Base-by-base conservation (phyloP, 768 basidiomycete species). In the Hemileccinum impolitum region DNA sequence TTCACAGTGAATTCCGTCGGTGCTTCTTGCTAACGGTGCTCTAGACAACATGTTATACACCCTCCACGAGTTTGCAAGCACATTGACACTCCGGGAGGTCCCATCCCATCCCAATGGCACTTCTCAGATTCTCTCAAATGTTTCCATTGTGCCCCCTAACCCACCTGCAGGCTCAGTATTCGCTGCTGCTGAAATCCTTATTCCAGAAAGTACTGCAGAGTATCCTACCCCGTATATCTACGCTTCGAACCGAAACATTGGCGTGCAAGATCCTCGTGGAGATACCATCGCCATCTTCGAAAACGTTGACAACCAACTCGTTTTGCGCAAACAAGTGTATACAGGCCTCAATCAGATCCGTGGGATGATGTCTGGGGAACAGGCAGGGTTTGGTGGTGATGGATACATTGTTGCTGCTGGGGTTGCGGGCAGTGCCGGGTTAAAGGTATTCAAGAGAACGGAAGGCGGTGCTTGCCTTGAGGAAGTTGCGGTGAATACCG, bases 231-330 rank as follows among this genome's bases (percentile, higher is more conserved):
- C 77, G 0, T 81, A 78, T 55, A 76, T 87, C 55, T 88, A 87
- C 66, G 75, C 73, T 17, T 85, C 85, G 4, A 87, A 87, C 68
- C 75, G 85, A 36, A 85, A 87, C 64, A 72, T 70, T 0, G 80
- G 75, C 17, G 64, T 69, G 4, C 70, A 70, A 46, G 79, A 80
- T 47, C 62, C 77, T 19, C 73, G 75, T 8, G 81, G 82, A 7
- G 85, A 87, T 63, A 72, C 82, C 0, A 82, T 87, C 42, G 82
- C 80, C 6, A 79, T 86, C 41, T 83, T 80, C 56, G 72, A 78
- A 52, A 71, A 73, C 36, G 61, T 79, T 32, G 26, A 67, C 57
- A 58, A 63, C 28, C 39, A 50, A 28, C 62, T 83, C 35, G 61
- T 66, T 28, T 67, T 81, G 37, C 58, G 80, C 32, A 68, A 69